Base-by-base conservation (phyloP, 495 filamentous ascomycete genomes). In the Elasticomyces elasticus region DNA sequence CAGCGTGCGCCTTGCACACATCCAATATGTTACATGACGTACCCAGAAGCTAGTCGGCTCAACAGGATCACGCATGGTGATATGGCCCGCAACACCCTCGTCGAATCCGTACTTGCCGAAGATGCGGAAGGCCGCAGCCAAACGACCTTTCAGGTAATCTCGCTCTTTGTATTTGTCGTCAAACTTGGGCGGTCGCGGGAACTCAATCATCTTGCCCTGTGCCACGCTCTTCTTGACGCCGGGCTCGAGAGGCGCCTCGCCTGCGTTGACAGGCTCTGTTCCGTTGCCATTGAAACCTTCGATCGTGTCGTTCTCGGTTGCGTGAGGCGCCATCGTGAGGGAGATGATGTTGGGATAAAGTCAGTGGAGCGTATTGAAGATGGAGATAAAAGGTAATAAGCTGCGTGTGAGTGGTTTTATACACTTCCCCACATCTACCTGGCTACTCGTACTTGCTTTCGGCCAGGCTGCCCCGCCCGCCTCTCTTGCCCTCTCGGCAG, bases 91-190 rank as follows among this genome's bases (percentile, higher is more conserved):
- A 37, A 71, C 68, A 25, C 64, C 64, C 62, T 83, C 80, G 49
- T 84, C 80, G 56, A 79, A 85, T 17, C 81, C 80, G 50, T 78
- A 73, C 63, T 84, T 82, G 7, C 79, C 83, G 51, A 87, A 85
- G 49, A 87, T 81, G 22, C 83, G 70, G 62, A 84, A 85, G 12
- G 83, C 83, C 2, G 80, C 74, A 5, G 79, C 82, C 12, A 87
- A 71, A 9, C 80, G 71, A 38, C 79, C 79, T 63, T 86, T 86
- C 41, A 83, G 71, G 56, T 81, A 85, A 35, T 79, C 76, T 9
- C 82, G 72, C 66, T 85, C 81, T 53, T 80, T 62, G 55, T 78
- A 70, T 50, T 78, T 78, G 65, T 83, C 76, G 4, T 74, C 68
- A 58, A 84, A 86, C 37, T 69, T 75, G 1, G 78, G 80, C 47